Evolutionary conservation across 2,329 filamentous ascomycete species (phyloP).

Genomic region (Hawksworthiomyces lignivorus): DNA sequence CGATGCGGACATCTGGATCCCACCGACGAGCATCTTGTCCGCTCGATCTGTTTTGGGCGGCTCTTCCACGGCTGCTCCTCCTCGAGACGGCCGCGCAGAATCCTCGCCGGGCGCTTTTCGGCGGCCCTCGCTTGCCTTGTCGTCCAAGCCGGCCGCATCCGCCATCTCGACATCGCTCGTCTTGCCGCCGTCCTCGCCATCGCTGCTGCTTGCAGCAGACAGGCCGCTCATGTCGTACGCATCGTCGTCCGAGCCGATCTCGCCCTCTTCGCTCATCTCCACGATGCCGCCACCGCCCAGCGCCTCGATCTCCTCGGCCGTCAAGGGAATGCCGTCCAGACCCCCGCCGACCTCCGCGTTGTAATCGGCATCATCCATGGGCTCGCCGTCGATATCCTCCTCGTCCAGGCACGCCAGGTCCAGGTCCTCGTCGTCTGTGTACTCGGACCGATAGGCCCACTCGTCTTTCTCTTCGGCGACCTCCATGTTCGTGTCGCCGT

Average conservation of each 20-base stretch:
- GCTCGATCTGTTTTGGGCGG: slow-evolving; percentile 12
- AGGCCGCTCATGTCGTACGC: slow-evolving; percentile 8
- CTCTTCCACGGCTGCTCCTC: too few relatives aligned
- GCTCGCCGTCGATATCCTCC: slow-evolving; percentile 34
- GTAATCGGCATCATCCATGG: slow-evolving; percentile 32
- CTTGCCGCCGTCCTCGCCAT: neutral
- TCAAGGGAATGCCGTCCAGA: slow-evolving; percentile 24
- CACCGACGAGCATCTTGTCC: too few relatives aligned
- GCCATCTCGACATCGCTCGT: slow-evolving; percentile 7
- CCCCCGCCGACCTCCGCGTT: slow-evolving; percentile 26
- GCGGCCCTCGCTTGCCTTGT: too few relatives aligned
- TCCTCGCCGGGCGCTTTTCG: too few relatives aligned
- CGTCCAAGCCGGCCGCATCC: neutral
- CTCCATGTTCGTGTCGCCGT: slow-evolving; percentile 24
- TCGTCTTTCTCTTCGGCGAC: slow-evolving; percentile 14
- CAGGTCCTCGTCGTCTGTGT: slow-evolving; percentile 31
- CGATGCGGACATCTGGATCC: too few relatives aligned
- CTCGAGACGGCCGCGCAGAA: too few relatives aligned
- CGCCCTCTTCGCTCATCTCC: slow-evolving; percentile 17
- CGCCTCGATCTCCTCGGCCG: slow-evolving; percentile 24
- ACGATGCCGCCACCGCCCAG: slow-evolving; percentile 7
- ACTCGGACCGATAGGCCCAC: slow-evolving; percentile 13
- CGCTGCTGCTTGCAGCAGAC: neutral
- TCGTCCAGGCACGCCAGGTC: slow-evolving; percentile 41
- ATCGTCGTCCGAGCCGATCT: slow-evolving; percentile 15